A percentile compares a stretch with the other conserved stretches of the same genome.
phyloP scores from a whole-genome alignment of 345 rosid genomes.

The Durio zibethinus region DNA sequence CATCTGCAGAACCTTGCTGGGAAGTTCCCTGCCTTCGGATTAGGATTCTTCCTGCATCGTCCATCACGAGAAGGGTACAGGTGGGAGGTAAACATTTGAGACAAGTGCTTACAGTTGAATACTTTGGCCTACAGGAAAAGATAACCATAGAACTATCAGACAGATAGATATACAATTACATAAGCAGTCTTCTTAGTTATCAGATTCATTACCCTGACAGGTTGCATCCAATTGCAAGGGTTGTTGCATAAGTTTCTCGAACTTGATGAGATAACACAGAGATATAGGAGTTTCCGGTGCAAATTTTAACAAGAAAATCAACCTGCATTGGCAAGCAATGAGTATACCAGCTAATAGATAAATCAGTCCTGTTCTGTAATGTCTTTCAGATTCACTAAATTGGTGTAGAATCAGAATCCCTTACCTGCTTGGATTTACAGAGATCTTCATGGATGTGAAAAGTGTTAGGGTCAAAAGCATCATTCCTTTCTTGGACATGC shows the following conservation, averaged over 20 bases:
- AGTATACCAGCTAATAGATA: neutral
- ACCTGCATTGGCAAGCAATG: constrained; percentile 21
- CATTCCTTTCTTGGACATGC: constrained; percentile 33
- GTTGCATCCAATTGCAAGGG: constrained; percentile 42
- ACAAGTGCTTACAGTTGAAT: constrained; percentile 22
- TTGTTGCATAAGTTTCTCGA: constrained; percentile 31
- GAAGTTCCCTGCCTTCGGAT: constrained; percentile 38
- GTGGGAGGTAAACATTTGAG: constrained; percentile 35
- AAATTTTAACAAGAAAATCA: constrained; percentile 37
- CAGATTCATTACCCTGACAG: constrained; percentile 25
- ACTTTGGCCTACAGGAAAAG: constrained; percentile 28
- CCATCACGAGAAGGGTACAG: constrained; percentile 36
- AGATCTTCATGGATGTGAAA: constrained; percentile 42
- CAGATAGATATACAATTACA: too few relatives aligned
- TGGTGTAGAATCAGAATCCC: neutral
- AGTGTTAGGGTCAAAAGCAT: constrained; percentile 33
- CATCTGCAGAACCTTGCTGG: constrained; percentile 33
- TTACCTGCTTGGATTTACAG: constrained; percentile 31
- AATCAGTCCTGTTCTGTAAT: neutral
- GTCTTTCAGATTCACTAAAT: neutral
- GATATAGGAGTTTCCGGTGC: constrained; percentile 30
- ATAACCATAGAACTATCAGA: neutral
- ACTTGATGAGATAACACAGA: constrained; percentile 33
- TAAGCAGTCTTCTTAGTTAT: neutral
- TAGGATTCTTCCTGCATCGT: constrained; percentile 22